These are phyloP conservation scores for Oenanthe sinensis DNA, from an alignment of 129 eudicot species.

Conservation along the genomic window DNA sequence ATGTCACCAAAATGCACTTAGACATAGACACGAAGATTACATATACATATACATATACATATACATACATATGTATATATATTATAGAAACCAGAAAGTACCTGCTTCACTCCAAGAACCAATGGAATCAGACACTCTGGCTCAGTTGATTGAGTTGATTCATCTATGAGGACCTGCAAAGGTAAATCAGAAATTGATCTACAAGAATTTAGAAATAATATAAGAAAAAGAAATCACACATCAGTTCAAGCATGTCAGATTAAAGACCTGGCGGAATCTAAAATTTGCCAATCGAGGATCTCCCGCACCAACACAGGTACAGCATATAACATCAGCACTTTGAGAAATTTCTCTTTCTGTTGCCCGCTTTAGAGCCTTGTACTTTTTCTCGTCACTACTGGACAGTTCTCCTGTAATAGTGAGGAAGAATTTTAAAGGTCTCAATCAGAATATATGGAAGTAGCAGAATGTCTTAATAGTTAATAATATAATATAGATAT, in stretches of 20 bases:
- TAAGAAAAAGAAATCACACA: neutral
- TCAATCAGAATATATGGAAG: neutral
- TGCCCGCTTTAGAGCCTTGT: constrained; percentile 72
- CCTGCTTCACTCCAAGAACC: constrained; percentile 87
- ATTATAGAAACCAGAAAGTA: neutral
- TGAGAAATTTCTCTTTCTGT: constrained; percentile 88
- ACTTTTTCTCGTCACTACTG: constrained; percentile 83
- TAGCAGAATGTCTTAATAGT: neutral
- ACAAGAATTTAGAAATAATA: neutral
- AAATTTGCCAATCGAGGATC: constrained; percentile 78
- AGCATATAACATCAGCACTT: constrained; percentile 87
- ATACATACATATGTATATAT: neutral
- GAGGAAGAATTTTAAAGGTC: neutral
- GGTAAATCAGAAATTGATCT: neutral
- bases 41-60: neutral
- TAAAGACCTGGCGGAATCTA: constrained; percentile 63
- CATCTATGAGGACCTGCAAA: constrained; percentile 75
- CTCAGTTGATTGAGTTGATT: constrained; percentile 79
- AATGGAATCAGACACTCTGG: constrained; percentile 83
- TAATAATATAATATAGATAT: neutral
- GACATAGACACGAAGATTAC: neutral
- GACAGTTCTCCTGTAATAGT: constrained; percentile 58
- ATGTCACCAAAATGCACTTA: neutral
- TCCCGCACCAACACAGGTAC: constrained; percentile 89
- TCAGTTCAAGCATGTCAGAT: neutral